These are phyloP conservation scores for Ocimum tenuiflorum DNA, from an alignment of 257 asterid genomes.

Conservation along the genomic window DNA sequence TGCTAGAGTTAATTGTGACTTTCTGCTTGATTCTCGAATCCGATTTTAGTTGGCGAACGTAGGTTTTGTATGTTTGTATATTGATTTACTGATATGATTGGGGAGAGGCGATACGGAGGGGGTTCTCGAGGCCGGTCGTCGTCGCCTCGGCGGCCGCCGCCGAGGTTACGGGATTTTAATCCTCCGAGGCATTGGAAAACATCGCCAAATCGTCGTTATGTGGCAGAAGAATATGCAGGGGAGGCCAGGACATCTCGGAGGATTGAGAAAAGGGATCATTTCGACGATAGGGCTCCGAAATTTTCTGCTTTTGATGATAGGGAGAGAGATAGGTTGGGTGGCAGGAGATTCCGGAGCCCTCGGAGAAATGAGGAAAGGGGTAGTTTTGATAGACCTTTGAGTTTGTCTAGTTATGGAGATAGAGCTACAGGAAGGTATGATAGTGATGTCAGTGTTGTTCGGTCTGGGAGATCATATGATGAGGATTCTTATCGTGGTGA, in stretches of 20 bases:
- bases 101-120: conserved; percentile 33
- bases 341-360: conserved; percentile 27
- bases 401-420: conserved; percentile 23
- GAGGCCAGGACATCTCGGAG: conserved; percentile 28
- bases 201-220: conserved; percentile 18
- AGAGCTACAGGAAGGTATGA: conserved; percentile 24
- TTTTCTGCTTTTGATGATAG: conserved; percentile 18
- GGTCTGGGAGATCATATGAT: conserved; percentile 22
- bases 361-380: conserved; percentile 13
- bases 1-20: neutral
- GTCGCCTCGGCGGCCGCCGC: conserved; percentile 28
- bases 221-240: conserved; percentile 19
- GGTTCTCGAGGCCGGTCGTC: conserved; percentile 29
- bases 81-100: conserved; percentile 25
- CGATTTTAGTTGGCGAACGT: conserved; percentile 1
- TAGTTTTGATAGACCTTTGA: conserved; percentile 20
- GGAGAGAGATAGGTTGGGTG: conserved; percentile 16
- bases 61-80: neutral
- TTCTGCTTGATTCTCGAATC: conserved; percentile 9
- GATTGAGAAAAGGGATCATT: conserved; percentile 18
- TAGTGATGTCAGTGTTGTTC: conserved; percentile 17
- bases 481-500: conserved; percentile 25
- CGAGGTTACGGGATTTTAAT: conserved; percentile 17
- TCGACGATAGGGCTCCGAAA: conserved; percentile 21
- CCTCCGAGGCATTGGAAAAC: conserved; percentile 23